These are phyloP conservation scores for Hydnomerulius pinastri DNA, from an alignment of 768 basidiomycete genomes.

Conservation along the genomic window DNA sequence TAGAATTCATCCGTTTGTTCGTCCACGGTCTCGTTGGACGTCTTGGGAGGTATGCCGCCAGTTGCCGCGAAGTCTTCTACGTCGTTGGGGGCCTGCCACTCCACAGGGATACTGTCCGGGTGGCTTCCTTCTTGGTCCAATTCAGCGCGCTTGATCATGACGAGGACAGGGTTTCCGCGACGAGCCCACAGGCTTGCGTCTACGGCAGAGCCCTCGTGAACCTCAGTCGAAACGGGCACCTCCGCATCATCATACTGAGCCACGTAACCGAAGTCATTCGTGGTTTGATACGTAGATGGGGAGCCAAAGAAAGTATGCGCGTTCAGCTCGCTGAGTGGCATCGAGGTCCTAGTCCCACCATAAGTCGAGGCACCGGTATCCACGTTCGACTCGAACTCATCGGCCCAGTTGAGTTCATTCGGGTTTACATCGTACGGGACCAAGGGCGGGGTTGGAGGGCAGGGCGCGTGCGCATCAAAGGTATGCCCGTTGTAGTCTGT, in stretches of 20 bases:
- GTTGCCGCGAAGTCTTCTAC: not conserved
- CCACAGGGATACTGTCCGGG: constrained; percentile 3
- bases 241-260: not conserved
- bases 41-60: not conserved
- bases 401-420: not conserved
- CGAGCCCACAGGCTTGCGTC: not conserved
- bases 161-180: not conserved
- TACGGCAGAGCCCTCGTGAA: too few species aligned
- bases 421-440: not conserved
- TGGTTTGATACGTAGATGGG: not conserved
- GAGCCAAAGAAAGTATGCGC: not conserved
- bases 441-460: constrained; percentile 12
- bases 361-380: not conserved
- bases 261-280: not conserved
- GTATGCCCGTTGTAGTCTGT: not conserved
- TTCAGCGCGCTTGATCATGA: constrained; percentile 1
- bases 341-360: not conserved
- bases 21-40: constrained; percentile 5
- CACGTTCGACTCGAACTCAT: not conserved
- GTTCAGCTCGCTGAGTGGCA: not conserved
- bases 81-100: not conserved
- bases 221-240: not conserved
- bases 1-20: constrained; percentile 13
- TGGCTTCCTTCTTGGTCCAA: not conserved
- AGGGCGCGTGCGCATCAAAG: constrained; percentile 10